Evolutionary conservation across 176 grass and related monocot genomes (phyloP).

Genomic region (Poa annua): DNA sequence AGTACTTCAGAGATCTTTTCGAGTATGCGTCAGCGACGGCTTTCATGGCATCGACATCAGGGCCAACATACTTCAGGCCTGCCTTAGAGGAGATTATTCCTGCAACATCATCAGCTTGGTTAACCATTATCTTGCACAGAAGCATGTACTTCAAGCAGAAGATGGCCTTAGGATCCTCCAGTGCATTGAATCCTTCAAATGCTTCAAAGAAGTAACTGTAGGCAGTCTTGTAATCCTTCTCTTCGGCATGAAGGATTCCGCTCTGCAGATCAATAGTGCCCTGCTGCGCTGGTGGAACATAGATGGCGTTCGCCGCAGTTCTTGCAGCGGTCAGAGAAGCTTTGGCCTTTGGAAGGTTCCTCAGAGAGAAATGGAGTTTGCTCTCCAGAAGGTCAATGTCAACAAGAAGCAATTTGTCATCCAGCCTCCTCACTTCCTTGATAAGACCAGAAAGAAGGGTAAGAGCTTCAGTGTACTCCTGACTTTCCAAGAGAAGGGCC

Average conservation of each 20-base stretch:
- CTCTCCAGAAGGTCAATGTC: constrained; percentile 92
- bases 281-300: constrained; percentile 81
- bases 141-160: constrained; percentile 36
- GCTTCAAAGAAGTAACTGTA: constrained; percentile 97
- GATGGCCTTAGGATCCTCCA: constrained; percentile 25
- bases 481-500: constrained; percentile 68
- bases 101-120: constrained; percentile 25
- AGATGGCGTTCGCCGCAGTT: constrained; percentile 86
- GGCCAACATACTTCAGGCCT: constrained; percentile 28
- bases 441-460: constrained; percentile 71
- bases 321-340: constrained; percentile 79
- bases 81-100: constrained; percentile 22
- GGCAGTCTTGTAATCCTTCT: constrained; percentile 89
- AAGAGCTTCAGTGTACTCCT: constrained; percentile 80
- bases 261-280: constrained; percentile 84
- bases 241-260: constrained; percentile 83
- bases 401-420: constrained; percentile 84
- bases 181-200: constrained; percentile 40
- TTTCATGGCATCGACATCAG: constrained; percentile 30
- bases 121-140: constrained; percentile 36
- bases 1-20: constrained; percentile 78
- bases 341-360: constrained; percentile 87
- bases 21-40: constrained; percentile 71
- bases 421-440: constrained; percentile 89
- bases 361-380: constrained; percentile 86